Conservation (phyloP, 805 yeast genomes). For the Cyberlindnera petersonii region DNA sequence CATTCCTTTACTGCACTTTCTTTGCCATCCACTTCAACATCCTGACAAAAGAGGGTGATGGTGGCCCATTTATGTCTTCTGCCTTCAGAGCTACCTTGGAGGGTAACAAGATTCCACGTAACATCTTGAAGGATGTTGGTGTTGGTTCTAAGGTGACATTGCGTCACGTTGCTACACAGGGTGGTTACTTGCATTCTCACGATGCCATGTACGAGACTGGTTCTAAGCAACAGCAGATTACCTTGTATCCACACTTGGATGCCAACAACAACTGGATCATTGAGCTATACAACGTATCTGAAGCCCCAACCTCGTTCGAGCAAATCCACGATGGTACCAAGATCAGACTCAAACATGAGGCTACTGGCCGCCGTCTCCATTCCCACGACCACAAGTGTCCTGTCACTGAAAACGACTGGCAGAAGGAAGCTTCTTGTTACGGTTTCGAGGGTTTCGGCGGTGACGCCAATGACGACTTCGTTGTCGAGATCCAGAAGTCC, state of each 20-base stretch:
- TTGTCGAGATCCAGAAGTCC: constrained; percentile 64
- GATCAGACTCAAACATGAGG: constrained; percentile 59
- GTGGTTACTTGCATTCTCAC: constrained; percentile 85
- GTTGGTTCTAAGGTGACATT: constrained; percentile 63
- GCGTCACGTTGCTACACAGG: constrained; percentile 66
- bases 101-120: constrained; percentile 56
- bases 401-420: constrained; percentile 74
- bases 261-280: constrained; percentile 67
- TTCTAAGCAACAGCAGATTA: constrained; percentile 79
- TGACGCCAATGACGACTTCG: constrained; percentile 80
- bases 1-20: constrained; percentile 48
- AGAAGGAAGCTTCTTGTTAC: constrained; percentile 74
- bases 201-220: constrained; percentile 67
- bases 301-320: constrained; percentile 52
- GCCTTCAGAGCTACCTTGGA: constrained; percentile 63
- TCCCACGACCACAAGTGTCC: constrained; percentile 83
- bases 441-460: constrained; percentile 76
- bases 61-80: constrained; percentile 65
- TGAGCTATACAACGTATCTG: constrained; percentile 61
- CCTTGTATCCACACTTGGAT: constrained; percentile 77
- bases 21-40: constrained; percentile 62
- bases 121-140: constrained; percentile 65
- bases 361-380: constrained; percentile 65
- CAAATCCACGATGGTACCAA: constrained; percentile 66
- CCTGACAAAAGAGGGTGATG: constrained; percentile 62